A percentile compares a stretch with the other conserved stretches of the same genome.
Evolutionary conservation across 2,329 filamentous ascomycete genomes (phyloP).

Genomic region (Epicoccum sorghinum): DNA sequence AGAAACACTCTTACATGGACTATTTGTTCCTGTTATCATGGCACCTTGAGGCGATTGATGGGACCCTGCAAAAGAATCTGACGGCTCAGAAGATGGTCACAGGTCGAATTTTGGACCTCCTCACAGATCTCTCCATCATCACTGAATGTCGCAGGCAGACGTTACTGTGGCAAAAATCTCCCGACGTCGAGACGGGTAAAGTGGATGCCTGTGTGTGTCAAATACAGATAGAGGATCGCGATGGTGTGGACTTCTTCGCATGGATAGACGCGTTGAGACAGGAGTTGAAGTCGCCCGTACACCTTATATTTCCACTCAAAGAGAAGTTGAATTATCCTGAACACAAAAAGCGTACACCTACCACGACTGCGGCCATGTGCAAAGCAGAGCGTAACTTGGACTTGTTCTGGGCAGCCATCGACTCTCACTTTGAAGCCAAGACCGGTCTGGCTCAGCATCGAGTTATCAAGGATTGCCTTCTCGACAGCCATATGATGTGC

Average conservation of each 20-base stretch:
- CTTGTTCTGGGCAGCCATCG: conserved; percentile 50
- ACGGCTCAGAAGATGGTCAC: conserved; percentile 1
- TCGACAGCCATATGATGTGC: neutral
- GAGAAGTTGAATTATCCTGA: neutral
- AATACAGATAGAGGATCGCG: rapidly evolving
- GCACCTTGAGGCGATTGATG: neutral
- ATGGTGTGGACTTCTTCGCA: neutral
- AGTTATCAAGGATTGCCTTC: conserved; percentile 1
- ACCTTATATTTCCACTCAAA: neutral
- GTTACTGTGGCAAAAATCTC: conserved; percentile 49
- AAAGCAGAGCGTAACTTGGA: conserved; percentile 56
- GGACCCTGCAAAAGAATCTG: neutral
- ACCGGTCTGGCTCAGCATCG: conserved; percentile 10
- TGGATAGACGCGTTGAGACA: neutral
- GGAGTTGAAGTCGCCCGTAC: neutral
- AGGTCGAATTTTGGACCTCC: neutral
- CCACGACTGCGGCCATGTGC: conserved; percentile 45
- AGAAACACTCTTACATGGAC: neutral
- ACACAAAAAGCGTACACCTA: conserved; percentile 37
- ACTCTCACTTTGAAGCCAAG: conserved; percentile 1
- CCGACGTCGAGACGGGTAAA: neutral
- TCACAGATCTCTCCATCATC: conserved; percentile 1
- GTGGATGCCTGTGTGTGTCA: neutral
- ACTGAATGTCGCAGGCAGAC: neutral
- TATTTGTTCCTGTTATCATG: neutral